A percentile compares a stretch with the other conserved stretches of the same genome.
These are phyloP conservation scores for Cryphonectria japonica DNA, from an alignment of 2,329 filamentous ascomycete species.

Conservation along the genomic window DNA sequence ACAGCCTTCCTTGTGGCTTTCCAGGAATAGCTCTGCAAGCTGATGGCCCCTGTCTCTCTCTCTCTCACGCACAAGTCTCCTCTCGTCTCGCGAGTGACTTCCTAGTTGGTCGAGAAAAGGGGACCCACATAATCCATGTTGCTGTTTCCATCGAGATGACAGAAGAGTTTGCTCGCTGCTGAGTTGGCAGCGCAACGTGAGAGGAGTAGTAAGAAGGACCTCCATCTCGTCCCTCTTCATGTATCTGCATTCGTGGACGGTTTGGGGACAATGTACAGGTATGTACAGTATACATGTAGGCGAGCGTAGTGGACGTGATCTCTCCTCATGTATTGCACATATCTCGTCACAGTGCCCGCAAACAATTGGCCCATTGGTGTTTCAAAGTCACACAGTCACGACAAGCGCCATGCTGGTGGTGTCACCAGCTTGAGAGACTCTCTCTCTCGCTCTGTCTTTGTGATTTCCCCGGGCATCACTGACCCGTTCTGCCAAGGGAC, in stretches of 20 bases:
- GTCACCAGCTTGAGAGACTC: background rate
- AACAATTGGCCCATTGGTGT: background rate
- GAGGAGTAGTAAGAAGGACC: no score
- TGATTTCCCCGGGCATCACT: conserved; percentile 17
- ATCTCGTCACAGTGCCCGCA: background rate
- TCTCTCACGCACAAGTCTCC: no score
- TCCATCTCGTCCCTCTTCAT: background rate
- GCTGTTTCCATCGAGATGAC: background rate
- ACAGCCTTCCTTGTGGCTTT: conserved; percentile 8
- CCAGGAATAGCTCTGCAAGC: conserved; percentile 17
- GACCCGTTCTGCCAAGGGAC: conserved; percentile 17
- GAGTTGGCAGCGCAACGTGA: background rate
- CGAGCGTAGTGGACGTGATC: conserved; percentile 2
- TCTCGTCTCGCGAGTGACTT: conserved; percentile 12
- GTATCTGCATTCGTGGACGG: background rate
- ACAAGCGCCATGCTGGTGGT: background rate
- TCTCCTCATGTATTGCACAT: conserved; percentile 7
- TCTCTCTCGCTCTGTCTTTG: no score
- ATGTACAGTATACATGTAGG: background rate
- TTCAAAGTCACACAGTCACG: conserved; percentile 9
- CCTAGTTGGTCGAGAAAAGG: background rate
- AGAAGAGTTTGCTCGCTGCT: background rate
- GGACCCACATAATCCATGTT: conserved; percentile 2
- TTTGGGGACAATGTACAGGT: background rate
- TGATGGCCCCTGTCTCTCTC: background rate